A percentile compares a stretch with the other conserved stretches of the same genome.
phyloP scores from a whole-genome alignment of 2,329 filamentous ascomycete species.

The Phialocephala sp. region DNA sequence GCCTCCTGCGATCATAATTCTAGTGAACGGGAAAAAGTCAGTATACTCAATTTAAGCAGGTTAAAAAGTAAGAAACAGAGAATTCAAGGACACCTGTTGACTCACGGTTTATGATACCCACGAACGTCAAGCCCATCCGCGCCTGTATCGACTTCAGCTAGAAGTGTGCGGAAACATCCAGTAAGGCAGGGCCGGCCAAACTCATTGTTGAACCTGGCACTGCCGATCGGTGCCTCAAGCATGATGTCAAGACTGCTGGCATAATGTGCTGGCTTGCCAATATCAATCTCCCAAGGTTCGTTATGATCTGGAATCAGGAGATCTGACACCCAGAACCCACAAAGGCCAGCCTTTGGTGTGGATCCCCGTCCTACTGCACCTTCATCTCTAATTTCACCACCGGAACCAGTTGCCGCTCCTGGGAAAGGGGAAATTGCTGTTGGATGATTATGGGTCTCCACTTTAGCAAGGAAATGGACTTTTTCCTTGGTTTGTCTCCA shows the following conservation, averaged over 20 bases:
- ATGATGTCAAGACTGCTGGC: slow-evolving; percentile 96
- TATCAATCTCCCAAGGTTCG: slow-evolving; percentile 88
- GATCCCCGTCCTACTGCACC: slow-evolving; percentile 93
- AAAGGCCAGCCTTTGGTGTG: slow-evolving; percentile 87
- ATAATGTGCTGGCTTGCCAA: slow-evolving; percentile 89
- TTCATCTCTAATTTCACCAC: slow-evolving; percentile 95
- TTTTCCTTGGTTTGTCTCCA: slow-evolving; percentile 88
- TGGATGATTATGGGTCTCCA: slow-evolving; percentile 97
- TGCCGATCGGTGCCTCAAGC: slow-evolving; percentile 95
- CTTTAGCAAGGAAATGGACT: slow-evolving; percentile 89
- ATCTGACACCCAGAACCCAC: slow-evolving; percentile 95
- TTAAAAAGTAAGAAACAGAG: neutral
- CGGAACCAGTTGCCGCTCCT: slow-evolving; percentile 92
- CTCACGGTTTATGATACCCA: slow-evolving; percentile 11
- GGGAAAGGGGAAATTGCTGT: slow-evolving; percentile 93
- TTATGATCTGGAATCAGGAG: slow-evolving; percentile 83
- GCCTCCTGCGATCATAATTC: slow-evolving; percentile 61
- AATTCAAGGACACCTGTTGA: neutral
- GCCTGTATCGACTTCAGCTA: slow-evolving; percentile 69
- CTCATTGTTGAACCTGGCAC: slow-evolving; percentile 96
- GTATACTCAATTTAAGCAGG: neutral
- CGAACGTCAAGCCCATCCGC: slow-evolving; percentile 45
- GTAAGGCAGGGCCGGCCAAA: slow-evolving; percentile 89
- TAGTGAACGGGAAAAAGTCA: neutral
- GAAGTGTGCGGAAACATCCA: slow-evolving; percentile 90